A percentile compares a stretch with the other conserved stretches of the same genome.
These are phyloP conservation scores for Pelargonium fulgidum DNA, from an alignment of 441 rosid genomes.

Conservation along the genomic window DNA sequence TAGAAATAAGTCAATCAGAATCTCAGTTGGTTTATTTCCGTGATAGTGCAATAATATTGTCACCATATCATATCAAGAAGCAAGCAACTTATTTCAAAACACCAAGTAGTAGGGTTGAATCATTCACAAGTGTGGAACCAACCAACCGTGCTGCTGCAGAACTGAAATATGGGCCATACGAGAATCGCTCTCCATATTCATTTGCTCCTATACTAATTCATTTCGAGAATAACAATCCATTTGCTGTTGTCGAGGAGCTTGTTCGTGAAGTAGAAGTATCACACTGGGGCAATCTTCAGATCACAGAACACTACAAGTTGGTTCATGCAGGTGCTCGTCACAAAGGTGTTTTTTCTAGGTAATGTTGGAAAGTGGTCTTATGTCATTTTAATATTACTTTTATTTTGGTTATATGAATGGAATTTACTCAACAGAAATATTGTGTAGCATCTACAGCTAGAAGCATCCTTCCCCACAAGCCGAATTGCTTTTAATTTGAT, in stretches of 20 bases:
- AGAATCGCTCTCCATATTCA: slow-evolving; percentile 61
- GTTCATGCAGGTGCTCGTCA: slow-evolving; percentile 91
- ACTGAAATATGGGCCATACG: slow-evolving; percentile 84
- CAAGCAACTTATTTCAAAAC: slow-evolving; percentile 72
- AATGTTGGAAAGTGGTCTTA: slow-evolving; percentile 15
- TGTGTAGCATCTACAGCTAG: neutral
- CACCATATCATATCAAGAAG: slow-evolving; percentile 69
- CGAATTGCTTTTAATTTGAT: neutral
- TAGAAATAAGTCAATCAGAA: slow-evolving; percentile 87
- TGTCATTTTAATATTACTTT: neutral
- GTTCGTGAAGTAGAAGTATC: slow-evolving; percentile 91
- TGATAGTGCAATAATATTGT: slow-evolving; percentile 69
- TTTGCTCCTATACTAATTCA: slow-evolving; percentile 74
- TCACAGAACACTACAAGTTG: slow-evolving; percentile 82
- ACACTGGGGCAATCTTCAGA: slow-evolving; percentile 95
- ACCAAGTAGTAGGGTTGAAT: slow-evolving; percentile 74
- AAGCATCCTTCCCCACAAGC: neutral
- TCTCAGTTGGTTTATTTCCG: slow-evolving; percentile 80
- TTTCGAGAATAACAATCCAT: slow-evolving; percentile 89
- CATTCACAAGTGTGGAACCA: slow-evolving; percentile 80
- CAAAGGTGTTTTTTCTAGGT: slow-evolving; percentile 96
- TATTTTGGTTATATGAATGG: neutral
- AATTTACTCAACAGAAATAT: neutral
- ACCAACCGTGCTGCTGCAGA: slow-evolving; percentile 65
- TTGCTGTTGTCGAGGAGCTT: slow-evolving; percentile 98